phyloP scores from a whole-genome alignment of 805 yeast species.

The Spathaspora passalidarum region DNA sequence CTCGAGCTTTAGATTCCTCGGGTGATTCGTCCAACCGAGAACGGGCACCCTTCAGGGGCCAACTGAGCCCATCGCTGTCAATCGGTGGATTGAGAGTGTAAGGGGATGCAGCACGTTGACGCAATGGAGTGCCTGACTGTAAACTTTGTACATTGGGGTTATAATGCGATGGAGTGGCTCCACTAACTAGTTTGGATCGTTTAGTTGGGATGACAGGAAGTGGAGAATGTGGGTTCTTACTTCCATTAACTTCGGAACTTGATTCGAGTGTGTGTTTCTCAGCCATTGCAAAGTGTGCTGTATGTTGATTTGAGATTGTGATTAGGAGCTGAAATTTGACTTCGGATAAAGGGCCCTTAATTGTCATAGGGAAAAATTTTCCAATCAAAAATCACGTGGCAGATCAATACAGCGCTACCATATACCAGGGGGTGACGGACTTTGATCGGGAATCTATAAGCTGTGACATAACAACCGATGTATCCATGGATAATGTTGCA shows the following conservation, averaged over 20 bases:
- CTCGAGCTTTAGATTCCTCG: conserved; percentile 65
- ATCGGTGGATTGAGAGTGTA: conserved; percentile 81
- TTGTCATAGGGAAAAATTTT: not conserved
- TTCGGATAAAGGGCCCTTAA: not conserved
- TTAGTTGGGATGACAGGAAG: conserved; percentile 21
- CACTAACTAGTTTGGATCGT: conserved; percentile 15
- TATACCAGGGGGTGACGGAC: too few relatives aligned
- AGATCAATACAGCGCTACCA: too few relatives aligned
- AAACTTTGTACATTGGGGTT: not conserved
- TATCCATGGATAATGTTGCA: too few relatives aligned
- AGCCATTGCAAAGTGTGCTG: not conserved
- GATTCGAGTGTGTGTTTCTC: conserved; percentile 1
- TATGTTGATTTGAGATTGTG: not conserved
- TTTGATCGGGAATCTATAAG: too few relatives aligned
- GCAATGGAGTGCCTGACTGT: conserved; percentile 51
- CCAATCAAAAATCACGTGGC: not conserved
- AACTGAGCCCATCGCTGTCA: conserved; percentile 86
- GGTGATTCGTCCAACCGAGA: conserved; percentile 64
- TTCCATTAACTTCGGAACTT: conserved; percentile 1
- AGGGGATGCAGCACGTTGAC: conserved; percentile 78
- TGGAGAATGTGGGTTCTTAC: conserved; percentile 15
- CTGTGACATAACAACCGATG: too few relatives aligned
- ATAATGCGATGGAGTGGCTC: not conserved
- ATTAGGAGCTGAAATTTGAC: not conserved
- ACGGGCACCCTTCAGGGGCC: conserved; percentile 91